phyloP scores from a whole-genome alignment of 2,329 filamentous ascomycete species.

The Claviceps monticola region DNA sequence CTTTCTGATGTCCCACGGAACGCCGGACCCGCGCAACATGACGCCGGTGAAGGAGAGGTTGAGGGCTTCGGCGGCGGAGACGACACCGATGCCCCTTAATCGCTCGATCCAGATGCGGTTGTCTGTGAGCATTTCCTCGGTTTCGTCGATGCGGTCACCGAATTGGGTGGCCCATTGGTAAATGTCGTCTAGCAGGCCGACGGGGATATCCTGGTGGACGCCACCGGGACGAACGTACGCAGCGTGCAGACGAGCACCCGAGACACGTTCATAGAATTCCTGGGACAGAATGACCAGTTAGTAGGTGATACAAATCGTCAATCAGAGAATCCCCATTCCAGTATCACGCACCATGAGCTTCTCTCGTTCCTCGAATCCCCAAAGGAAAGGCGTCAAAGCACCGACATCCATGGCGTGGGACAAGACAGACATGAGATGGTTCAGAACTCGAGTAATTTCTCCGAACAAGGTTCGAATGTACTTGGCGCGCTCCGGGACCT shows the following conservation, averaged over 20 bases:
- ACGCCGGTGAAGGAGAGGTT: slow-evolving; percentile 95
- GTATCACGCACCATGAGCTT: slow-evolving; percentile 78
- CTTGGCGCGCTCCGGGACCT: slow-evolving; percentile 90
- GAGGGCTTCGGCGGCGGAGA: slow-evolving; percentile 82
- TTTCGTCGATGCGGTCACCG: slow-evolving; percentile 95
- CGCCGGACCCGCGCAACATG: slow-evolving; percentile 92
- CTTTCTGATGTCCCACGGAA: slow-evolving; percentile 95
- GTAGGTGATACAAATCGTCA: background rate
- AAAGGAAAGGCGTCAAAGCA: slow-evolving; percentile 93
- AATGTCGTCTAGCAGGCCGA: slow-evolving; percentile 93
- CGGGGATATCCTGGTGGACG: slow-evolving; percentile 86
- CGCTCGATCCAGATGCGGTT: slow-evolving; percentile 98
- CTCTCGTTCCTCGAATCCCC: slow-evolving; percentile 99
- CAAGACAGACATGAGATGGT: slow-evolving; percentile 95
- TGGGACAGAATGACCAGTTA: slow-evolving; percentile 22
- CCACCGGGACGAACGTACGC: slow-evolving; percentile 94
- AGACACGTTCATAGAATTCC: slow-evolving; percentile 99
- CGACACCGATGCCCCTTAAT: slow-evolving; percentile 81
- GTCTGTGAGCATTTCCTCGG: slow-evolving; percentile 94
- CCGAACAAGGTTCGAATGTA: slow-evolving; percentile 93
- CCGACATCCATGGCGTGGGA: slow-evolving; percentile 99
- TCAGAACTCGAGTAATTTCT: slow-evolving; percentile 85
- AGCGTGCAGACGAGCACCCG: slow-evolving; percentile 89
- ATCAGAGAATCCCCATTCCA: background rate
- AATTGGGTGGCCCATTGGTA: slow-evolving; percentile 99